A percentile compares a stretch with the other conserved stretches of the same genome.
These are phyloP conservation scores for Sistotremastrum suecicum DNA, from an alignment of 768 basidiomycete species.

Conservation along the genomic window DNA sequence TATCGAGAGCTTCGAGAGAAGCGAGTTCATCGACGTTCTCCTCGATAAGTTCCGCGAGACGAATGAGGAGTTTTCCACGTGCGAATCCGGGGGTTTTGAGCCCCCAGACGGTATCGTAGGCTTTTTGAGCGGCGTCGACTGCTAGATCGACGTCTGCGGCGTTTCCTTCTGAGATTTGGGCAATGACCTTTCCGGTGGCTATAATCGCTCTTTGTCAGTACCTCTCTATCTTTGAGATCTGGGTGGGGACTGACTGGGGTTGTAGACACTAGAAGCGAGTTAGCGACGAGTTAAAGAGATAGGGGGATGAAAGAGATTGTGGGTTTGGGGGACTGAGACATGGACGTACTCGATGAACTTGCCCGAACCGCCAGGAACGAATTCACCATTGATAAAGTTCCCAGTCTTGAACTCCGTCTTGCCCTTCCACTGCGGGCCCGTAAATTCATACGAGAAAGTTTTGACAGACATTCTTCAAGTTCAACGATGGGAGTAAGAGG, in stretches of 20 bases:
- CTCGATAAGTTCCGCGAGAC: constrained; percentile 54
- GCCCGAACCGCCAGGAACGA: constrained; percentile 36
- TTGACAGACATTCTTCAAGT: no score
- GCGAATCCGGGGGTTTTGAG: constrained; percentile 36
- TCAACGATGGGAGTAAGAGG: no score
- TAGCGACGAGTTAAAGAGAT: neutral
- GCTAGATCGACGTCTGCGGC: constrained; percentile 64
- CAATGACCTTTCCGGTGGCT: constrained; percentile 52
- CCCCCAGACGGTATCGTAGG: constrained; percentile 58
- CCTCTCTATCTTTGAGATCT: no score
- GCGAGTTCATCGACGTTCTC: constrained; percentile 46
- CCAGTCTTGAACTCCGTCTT: constrained; percentile 43
- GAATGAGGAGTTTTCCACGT: constrained; percentile 42
- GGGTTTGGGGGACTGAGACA: neutral
- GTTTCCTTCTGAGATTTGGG: constrained; percentile 42
- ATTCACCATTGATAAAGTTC: constrained; percentile 60
- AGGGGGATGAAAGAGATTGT: neutral
- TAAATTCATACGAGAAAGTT: constrained; percentile 34
- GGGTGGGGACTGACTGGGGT: constrained; percentile 28
- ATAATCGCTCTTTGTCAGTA: neutral
- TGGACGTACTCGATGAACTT: constrained; percentile 58
- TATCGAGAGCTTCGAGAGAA: constrained; percentile 62
- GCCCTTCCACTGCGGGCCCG: constrained; percentile 45
- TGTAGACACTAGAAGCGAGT: constrained; percentile 31
- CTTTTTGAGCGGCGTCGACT: constrained; percentile 50